These are phyloP conservation scores for Parmelia sp. DNA, from an alignment of 495 filamentous ascomycete genomes.

Conservation along the genomic window DNA sequence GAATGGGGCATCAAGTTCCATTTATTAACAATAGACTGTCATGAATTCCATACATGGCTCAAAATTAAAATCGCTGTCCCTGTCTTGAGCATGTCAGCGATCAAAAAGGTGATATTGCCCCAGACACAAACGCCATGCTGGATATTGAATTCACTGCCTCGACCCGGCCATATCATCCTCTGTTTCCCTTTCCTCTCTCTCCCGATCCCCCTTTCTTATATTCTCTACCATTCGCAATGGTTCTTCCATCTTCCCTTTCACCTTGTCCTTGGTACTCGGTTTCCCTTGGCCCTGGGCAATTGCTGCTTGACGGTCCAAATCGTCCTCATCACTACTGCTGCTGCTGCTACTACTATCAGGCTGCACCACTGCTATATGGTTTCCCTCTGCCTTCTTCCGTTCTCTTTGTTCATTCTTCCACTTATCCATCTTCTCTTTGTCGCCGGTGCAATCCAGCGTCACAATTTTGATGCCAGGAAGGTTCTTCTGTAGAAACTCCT, in stretches of 20 bases:
- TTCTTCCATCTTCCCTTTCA: constrained; percentile 17
- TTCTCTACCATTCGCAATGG: constrained; percentile 16
- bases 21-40: too few species aligned
- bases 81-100: too few species aligned
- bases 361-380: constrained; percentile 58
- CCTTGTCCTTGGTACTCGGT: constrained; percentile 17
- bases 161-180: constrained; percentile 12
- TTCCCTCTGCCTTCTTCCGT: constrained; percentile 59
- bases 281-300: constrained; percentile 32
- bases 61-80: too few species aligned
- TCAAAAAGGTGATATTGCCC: too few species aligned
- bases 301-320: constrained; percentile 53
- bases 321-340: constrained; percentile 70
- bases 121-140: background rate
- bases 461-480: constrained; percentile 68
- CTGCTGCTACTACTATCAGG: constrained; percentile 52
- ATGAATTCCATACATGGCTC: too few species aligned
- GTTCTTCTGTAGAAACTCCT: constrained; percentile 58
- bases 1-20: too few species aligned
- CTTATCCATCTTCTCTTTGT: constrained; percentile 54
- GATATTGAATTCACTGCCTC: background rate
- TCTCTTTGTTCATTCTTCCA: constrained; percentile 61
- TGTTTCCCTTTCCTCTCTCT: constrained; percentile 20
- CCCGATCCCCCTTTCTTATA: constrained; percentile 17
- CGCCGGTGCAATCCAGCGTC: constrained; percentile 58